Conservation (phyloP, 495 filamentous ascomycete species). For the Podospora appendiculata region DNA sequence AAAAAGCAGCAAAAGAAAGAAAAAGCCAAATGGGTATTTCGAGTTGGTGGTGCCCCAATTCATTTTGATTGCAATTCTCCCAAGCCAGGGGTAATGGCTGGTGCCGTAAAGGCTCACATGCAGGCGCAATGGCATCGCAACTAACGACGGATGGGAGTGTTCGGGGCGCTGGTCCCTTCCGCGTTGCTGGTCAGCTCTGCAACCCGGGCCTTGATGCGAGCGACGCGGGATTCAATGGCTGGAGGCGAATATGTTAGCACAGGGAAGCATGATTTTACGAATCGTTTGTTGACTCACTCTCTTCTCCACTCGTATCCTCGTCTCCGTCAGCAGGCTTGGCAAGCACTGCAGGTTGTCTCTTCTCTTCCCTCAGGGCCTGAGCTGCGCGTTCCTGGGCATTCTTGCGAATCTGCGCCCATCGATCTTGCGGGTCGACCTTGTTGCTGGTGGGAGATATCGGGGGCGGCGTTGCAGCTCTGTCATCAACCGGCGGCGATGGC, state of each 20-base stretch:
- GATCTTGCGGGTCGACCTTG: constrained; percentile 44
- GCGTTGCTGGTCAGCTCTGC: constrained; percentile 79
- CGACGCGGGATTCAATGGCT: constrained; percentile 94
- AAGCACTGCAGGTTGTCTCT: constrained; percentile 32
- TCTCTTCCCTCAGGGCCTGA: constrained; percentile 49
- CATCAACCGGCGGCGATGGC: constrained; percentile 9
- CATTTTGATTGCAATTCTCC: too few species aligned
- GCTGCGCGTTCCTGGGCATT: constrained; percentile 79
- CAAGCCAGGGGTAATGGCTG: too few species aligned
- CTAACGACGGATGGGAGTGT: background rate
- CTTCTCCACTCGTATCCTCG: constrained; percentile 90
- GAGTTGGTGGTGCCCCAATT: too few species aligned
- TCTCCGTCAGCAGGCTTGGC: constrained; percentile 51
- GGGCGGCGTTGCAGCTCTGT: constrained; percentile 6
- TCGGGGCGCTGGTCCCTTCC: constrained; percentile 10
- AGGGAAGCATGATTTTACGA: background rate
- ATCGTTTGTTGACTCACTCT: constrained; percentile 58
- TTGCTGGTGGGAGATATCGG: constrained; percentile 12
- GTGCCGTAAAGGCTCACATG: too few species aligned
- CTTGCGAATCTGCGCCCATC: constrained; percentile 93
- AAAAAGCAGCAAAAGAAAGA: too few species aligned
- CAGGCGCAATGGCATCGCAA: too few species aligned
- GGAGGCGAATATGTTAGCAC: constrained; percentile 22
- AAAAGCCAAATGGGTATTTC: too few species aligned
- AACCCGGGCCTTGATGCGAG: constrained; percentile 94